Percentiles rank a stretch among this genome's conserved stretches.
Conservation (phyloP, 1,284 basidiomycete genomes). For the Trichosporon sp. region DNA sequence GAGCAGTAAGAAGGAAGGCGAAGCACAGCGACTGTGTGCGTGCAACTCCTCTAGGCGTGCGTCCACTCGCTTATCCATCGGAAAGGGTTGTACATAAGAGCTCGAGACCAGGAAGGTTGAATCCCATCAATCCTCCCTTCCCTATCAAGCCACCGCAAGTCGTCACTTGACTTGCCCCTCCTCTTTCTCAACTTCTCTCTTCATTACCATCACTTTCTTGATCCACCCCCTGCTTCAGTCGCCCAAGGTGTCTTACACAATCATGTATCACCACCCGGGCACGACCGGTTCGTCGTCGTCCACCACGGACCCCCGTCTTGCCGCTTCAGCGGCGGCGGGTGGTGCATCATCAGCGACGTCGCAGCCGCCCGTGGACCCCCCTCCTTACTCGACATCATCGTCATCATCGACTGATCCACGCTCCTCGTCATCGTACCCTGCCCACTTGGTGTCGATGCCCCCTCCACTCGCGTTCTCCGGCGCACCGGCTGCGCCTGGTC, state of each 20-base stretch:
- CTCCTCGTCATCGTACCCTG: slow-evolving; percentile 11
- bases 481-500: slow-evolving; percentile 4
- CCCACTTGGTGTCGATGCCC: slow-evolving; percentile 14
- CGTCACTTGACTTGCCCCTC: background rate
- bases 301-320: slow-evolving; percentile 16
- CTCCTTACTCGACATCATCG: slow-evolving; percentile 9
- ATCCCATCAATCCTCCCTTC: background rate
- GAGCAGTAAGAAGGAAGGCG: slow-evolving; percentile 2
- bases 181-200: background rate
- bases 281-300: slow-evolving; percentile 11
- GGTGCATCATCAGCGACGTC: slow-evolving; percentile 2
- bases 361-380: slow-evolving; percentile 8
- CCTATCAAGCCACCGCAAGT: slow-evolving; percentile 7
- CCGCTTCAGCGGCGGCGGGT: slow-evolving; percentile 1
- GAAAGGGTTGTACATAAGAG: slow-evolving; percentile 1
- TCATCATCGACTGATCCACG: slow-evolving; percentile 17
- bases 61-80: background rate
- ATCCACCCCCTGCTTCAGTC: background rate
- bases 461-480: slow-evolving; percentile 10
- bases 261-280: slow-evolving; percentile 17
- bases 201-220: slow-evolving; percentile 4
- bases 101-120: background rate
- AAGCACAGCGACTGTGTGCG: slow-evolving; percentile 1
- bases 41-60: slow-evolving; percentile 4
- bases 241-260: slow-evolving; percentile 4